phyloP scores from a whole-genome alignment of 805 yeast genomes.

The Candida pseudoglaebosa region DNA sequence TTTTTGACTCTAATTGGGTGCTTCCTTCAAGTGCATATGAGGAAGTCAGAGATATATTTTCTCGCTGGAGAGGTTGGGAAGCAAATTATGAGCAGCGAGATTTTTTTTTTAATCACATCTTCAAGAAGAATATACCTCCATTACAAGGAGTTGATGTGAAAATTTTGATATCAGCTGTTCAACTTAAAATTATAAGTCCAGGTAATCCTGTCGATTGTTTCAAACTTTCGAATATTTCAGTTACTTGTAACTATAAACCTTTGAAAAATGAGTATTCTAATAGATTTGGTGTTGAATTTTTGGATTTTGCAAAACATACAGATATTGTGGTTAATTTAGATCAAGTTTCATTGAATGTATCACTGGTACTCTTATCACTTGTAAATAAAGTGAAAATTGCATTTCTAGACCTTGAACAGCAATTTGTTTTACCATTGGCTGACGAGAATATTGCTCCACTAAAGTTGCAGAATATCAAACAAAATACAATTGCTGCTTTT shows the following conservation, averaged over 20 bases:
- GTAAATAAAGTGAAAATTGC: not conserved
- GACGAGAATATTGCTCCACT: too few species aligned
- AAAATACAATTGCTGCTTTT: slow-evolving; percentile 6
- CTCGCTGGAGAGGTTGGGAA: slow-evolving; percentile 92
- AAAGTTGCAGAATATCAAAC: slow-evolving; percentile 4
- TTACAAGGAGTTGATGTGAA: not conserved
- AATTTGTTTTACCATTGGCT: too few species aligned
- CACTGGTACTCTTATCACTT: slow-evolving; percentile 10
- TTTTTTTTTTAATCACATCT: slow-evolving; percentile 16
- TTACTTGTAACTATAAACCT: not conserved
- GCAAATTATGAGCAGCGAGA: slow-evolving; percentile 37
- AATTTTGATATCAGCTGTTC: not conserved
- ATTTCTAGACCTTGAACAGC: not conserved
- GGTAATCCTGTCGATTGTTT: not conserved
- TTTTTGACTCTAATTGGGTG: slow-evolving; percentile 32
- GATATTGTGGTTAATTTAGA: slow-evolving; percentile 12
- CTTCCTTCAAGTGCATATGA: slow-evolving; percentile 51
- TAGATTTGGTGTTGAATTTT: not conserved
- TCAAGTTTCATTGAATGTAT: slow-evolving; percentile 18
- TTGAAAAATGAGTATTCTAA: not conserved
- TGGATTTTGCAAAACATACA: slow-evolving; percentile 2
- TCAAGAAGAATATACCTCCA: slow-evolving; percentile 2
- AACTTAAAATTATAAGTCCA: not conserved
- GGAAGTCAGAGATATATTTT: slow-evolving; percentile 55
- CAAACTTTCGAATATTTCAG: not conserved